A percentile compares a stretch with the other conserved stretches of the same genome.
Conservation (phyloP, 108 stramenopile genomes). For the Pseudonitzschia pungens region DNA sequence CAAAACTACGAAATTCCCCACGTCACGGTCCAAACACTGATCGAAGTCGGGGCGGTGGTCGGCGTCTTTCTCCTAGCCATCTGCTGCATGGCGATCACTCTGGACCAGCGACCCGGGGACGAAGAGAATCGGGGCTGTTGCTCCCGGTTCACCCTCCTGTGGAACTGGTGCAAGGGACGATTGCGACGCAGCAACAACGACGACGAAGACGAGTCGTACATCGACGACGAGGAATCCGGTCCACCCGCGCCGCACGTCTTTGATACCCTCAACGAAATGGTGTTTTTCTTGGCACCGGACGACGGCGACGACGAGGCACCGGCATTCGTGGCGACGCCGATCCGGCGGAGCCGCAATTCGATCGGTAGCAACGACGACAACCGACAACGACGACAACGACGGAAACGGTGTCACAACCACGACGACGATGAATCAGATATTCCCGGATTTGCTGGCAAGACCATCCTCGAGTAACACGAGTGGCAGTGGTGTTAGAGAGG, state of each 20-base stretch:
- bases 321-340: background rate
- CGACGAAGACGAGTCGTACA: conserved; percentile 7
- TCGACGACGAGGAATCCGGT: conserved; percentile 1
- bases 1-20: background rate
- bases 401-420: background rate
- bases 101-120: conserved; percentile 10
- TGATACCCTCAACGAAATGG: conserved; percentile 31
- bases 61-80: conserved; percentile 32
- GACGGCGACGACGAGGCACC: background rate
- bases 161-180: background rate
- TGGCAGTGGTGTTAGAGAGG: background rate
- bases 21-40: conserved; percentile 2
- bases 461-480: background rate
- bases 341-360: background rate
- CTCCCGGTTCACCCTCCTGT: background rate
- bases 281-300: conserved; percentile 22
- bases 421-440: conserved; percentile 31
- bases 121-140: background rate
- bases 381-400: conserved; percentile 1
- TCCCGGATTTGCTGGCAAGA: conserved; percentile 29
- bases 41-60: conserved; percentile 21
- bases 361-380: background rate
- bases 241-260: conserved; percentile 12
- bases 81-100: conserved; percentile 24
- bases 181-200: background rate